Evolutionary conservation across 257 asterid genomes (phyloP), one percentile per base, ranked within the genome.

Genomic region (Gentiana straminea): DNA sequence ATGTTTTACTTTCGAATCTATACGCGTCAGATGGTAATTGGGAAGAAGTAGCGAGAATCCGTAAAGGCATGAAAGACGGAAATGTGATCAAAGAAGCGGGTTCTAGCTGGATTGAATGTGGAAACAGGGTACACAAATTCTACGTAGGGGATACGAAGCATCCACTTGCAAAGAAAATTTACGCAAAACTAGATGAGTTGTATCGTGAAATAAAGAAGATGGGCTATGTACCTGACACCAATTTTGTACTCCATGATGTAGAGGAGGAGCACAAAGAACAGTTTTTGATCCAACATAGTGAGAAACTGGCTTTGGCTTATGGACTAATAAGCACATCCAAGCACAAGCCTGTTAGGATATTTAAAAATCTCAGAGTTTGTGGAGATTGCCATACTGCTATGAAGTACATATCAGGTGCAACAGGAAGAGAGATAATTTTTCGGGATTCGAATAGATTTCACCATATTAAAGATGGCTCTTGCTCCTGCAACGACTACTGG

Each of bases 401-500:
- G 73, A 91, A 91, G 69, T 87, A 81, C 43, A 58, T 69, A 48
- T 87, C 98, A 5, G 7, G 54, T 62, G 95, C 84, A 3, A 74
- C 77, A 3, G 93, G 82, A 65, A 84, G 96, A 56, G 92, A 81
- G 73, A 87, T 87, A 4, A 79, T 91, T 50, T 80, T 91, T 60
- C 75, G 98, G 62, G 98, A 91, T 62, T 91, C 95, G 3, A 91
- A 81, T 58, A 70, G 96, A 75, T 91, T 91, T 71, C 98, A 91
- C 65, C 98, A 91, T 43, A 71, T 91, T 51, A 83, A 66, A 57
- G 73, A 75, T 58, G 96, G 98, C 60, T 49, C 33, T 9, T 91
- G 95, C 70, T 84, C 98, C 57, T 91, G 98, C 71, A 79, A 84
- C 11, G 93, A 84, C 61, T 91, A 87, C 64, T 91, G 98, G 98